Base-by-base conservation (phyloP, 2,329 filamentous ascomycete species). In the Phialophora expanda region DNA sequence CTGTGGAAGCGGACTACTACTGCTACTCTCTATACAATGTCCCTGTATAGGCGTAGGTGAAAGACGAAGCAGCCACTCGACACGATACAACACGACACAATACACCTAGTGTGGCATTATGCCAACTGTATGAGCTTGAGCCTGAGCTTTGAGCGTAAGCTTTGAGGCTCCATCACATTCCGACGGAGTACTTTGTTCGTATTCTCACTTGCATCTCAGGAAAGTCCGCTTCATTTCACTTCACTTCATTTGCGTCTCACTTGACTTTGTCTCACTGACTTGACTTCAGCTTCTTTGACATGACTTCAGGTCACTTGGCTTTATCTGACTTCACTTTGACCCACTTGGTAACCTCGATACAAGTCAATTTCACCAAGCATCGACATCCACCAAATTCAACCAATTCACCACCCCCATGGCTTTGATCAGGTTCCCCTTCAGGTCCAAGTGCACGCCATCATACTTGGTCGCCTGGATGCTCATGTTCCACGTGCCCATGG, bases 401-500 rank as follows among this genome's bases (percentile, higher is more conserved):
- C 80, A 83, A 66, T 83, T 83, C 66, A 83, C 65, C 44, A 82
- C 77, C 77, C 81, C 82, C 80, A 82, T 83, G 4, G 80, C 80
- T 73, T 83, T 83, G 56, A 82, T 71, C 66, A 83, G 68, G 73
- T 83, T 83, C 1, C 81, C 81, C 61, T 74, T 78, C 74, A 83
- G 75, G 70, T 83, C 80, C 63, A 83, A 73, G 73, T 83, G 80
- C 56, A 83, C 81, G 3, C 80, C 80, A 73, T 83, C 81, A 70
- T 80, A 82, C 66, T 80, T 77, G 26, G 75, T 79, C n/a, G 76
- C 77, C 70, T 83, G 81, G 62, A 83, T 78, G 66, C 79, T 82
- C 80, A 82, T 83, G 68, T 83, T 83, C 80, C 81, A 83, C 34
- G 81, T 83, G 9, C 82, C 81, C 44, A 83, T 72, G 71, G 81